A percentile compares a stretch with the other conserved stretches of the same genome.
phyloP scores from a whole-genome alignment of 352 stramenopile species.

The Globisporangium polare region DNA sequence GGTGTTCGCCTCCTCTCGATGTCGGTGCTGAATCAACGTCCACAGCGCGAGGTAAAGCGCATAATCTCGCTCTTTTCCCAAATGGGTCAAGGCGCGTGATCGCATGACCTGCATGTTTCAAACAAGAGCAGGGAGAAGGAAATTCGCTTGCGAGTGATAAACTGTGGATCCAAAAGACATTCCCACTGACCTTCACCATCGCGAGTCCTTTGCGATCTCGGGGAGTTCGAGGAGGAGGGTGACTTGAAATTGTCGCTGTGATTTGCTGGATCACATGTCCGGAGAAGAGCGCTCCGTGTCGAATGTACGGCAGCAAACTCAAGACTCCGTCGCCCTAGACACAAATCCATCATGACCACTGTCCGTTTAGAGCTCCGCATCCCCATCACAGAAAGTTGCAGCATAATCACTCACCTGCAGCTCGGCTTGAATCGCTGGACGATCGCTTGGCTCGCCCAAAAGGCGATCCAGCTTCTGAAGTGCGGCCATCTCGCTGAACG shows the following conservation, averaged over 20 bases:
- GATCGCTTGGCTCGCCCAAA: slow-evolving; percentile 30
- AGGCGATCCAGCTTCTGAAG: slow-evolving; percentile 49
- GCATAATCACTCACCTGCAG: slow-evolving; percentile 26
- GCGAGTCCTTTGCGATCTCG: slow-evolving; percentile 55
- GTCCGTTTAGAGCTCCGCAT: neutral
- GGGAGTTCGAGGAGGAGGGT: slow-evolving; percentile 30
- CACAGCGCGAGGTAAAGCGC: slow-evolving; percentile 53
- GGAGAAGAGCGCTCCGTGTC: slow-evolving; percentile 57
- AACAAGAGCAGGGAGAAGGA: neutral
- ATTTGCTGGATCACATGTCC: slow-evolving; percentile 51
- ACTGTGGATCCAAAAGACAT: neutral
- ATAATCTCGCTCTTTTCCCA: slow-evolving; percentile 70
- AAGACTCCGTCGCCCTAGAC: slow-evolving; percentile 48
- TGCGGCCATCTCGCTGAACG: slow-evolving; percentile 44
- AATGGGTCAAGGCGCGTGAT: slow-evolving; percentile 49
- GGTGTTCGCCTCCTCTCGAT: neutral
- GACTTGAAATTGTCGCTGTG: slow-evolving; percentile 29
- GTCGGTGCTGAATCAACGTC: slow-evolving; percentile 17
- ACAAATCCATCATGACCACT: neutral
- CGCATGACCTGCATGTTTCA: slow-evolving; percentile 46
- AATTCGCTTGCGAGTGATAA: neutral
- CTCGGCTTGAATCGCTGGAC: slow-evolving; percentile 65
- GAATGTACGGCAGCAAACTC: slow-evolving; percentile 75
- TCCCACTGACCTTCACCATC: slow-evolving; percentile 50
- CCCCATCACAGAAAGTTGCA: neutral